Base-by-base conservation (phyloP, 2,329 filamentous ascomycete species). In the Graphiopsis chlorocephala region DNA sequence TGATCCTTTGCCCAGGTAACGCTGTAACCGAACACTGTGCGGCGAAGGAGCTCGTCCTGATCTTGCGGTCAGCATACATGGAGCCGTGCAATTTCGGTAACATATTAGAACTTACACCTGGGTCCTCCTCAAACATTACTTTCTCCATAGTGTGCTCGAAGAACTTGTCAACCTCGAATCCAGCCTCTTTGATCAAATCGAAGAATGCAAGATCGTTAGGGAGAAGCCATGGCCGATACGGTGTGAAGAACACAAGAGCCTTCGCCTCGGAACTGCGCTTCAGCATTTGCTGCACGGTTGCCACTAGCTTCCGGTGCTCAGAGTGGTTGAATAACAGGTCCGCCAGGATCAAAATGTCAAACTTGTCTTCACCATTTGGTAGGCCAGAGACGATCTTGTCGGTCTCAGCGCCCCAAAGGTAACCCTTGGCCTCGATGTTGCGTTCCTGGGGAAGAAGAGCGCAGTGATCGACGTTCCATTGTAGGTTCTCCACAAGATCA, bases 321-420 rank as follows among this genome's bases (percentile, higher is more conserved):
- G 88, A 90, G 76, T 97, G 93, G 66, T 95, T 91, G 80, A 97
- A 98, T 3, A 97, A 84, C 58, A 97, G 83, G 76, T 97, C 94
- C 3, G 93, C 93, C 50, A 97, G 84, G 64, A 98, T 89, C 28
- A 97, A 77, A 5, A 96, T 82, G 75, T 97, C 92, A 73, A 96
- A 97, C 0, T 80, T 81, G 10, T 69, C 64, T 15, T 71, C 71
- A 6, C 63, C 63, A 1, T 75, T 65, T n/a, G 81, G 78, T 1
- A 94, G 77, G 67, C 87, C 82, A 6, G 80, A 80, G 14, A 89
- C 80, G 26, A 97, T 75, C 3, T 82, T 80, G 29, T 78, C 77
- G 0, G 86, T 79, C 67, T 90, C 82, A 17, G 83, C 86, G 1
- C 94, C 94, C 94, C 94, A 98, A 67, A 94, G 86, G 75, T 92